Percentiles rank a stretch among this genome's conserved stretches.
phyloP scores from a whole-genome alignment of 805 yeast genomes.

The Yarrowia osloensis region DNA sequence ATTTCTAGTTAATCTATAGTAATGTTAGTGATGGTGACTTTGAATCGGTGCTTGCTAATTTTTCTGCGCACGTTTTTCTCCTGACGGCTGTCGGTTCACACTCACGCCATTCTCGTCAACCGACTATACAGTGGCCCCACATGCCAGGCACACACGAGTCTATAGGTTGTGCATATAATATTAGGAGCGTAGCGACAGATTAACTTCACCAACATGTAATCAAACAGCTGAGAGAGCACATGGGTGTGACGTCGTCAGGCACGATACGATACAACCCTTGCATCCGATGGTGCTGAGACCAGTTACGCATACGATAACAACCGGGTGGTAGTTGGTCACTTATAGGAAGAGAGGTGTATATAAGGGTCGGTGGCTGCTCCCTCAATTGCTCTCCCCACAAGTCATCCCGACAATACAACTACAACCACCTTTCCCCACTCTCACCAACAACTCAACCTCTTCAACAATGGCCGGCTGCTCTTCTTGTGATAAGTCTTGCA shows the following conservation, averaged over 20 bases:
- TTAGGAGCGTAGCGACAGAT: neutral
- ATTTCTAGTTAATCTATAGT: neutral
- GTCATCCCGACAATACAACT: neutral
- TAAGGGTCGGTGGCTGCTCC: neutral
- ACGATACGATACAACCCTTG: neutral
- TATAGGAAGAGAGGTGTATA: neutral
- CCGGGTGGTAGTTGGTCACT: neutral
- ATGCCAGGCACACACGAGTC: conserved; percentile 9
- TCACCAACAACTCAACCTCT: neutral
- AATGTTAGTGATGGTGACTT: neutral
- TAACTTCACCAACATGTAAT: neutral
- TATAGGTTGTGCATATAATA: neutral
- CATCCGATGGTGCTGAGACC: neutral
- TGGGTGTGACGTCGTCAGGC: neutral
- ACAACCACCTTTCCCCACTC: neutral
- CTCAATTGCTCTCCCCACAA: neutral
- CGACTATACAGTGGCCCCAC: neutral
- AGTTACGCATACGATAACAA: neutral
- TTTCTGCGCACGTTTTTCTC: too few species aligned
- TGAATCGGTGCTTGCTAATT: too few species aligned
- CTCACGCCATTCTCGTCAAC: too few species aligned
- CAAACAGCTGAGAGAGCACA: neutral
- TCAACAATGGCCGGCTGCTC: conserved; percentile 28
- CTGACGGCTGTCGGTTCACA: too few species aligned
- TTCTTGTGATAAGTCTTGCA: conserved; percentile 14